Evolutionary conservation across 768 basidiomycete genomes (phyloP).

Genomic region (Lentinula sp.): DNA sequence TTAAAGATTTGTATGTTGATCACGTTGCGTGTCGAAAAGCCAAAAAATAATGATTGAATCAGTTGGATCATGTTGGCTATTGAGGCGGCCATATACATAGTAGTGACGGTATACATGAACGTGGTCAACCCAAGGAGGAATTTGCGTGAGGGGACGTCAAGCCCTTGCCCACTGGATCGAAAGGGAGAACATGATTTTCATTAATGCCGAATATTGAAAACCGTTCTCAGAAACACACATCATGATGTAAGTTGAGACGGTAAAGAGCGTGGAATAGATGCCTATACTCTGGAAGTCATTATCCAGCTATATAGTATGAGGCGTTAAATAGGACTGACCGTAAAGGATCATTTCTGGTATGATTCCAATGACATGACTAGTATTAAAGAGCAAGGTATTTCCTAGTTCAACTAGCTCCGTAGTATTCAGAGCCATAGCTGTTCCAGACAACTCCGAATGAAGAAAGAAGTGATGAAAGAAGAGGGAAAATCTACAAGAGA

Average conservation of each 20-base stretch:
- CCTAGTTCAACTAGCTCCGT: not conserved
- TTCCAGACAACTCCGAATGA: not conserved
- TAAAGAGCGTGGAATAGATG: not conserved
- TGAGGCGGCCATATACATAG: not conserved
- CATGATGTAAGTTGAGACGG: not conserved
- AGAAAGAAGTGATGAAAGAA: too few relatives aligned
- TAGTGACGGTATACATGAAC: slow-evolving; percentile 3
- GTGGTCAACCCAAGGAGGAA: not conserved
- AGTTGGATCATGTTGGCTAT: not conserved
- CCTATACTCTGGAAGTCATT: not conserved
- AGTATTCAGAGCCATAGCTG: not conserved
- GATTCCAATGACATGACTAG: not conserved
- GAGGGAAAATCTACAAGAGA: too few relatives aligned
- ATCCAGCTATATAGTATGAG: not conserved
- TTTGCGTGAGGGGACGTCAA: not conserved
- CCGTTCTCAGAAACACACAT: not conserved
- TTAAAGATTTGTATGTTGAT: not conserved
- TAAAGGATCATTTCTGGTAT: not conserved
- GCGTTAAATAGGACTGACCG: not conserved
- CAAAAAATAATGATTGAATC: not conserved
- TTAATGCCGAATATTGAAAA: not conserved
- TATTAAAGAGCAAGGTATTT: not conserved
- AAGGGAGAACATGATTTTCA: not conserved
- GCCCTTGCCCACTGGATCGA: not conserved
- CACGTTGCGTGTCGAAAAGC: not conserved